phyloP scores from a whole-genome alignment of 352 stramenopile genomes.

The Phytophthora pseudosyringae region DNA sequence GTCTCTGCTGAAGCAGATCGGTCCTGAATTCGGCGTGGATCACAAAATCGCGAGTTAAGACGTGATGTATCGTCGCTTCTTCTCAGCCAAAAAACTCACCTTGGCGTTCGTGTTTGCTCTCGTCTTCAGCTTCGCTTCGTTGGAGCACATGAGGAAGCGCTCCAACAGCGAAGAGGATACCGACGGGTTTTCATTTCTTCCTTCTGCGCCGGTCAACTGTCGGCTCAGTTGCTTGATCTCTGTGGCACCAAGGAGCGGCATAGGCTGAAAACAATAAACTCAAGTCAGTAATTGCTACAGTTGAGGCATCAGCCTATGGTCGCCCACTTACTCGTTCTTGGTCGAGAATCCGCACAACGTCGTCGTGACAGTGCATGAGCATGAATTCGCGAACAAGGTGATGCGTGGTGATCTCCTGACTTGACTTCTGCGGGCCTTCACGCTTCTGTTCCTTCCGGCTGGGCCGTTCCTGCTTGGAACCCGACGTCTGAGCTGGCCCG shows the following conservation, averaged over 20 bases:
- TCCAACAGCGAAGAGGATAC: constrained; percentile 34
- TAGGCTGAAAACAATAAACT: constrained; percentile 13
- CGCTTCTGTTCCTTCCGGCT: constrained; percentile 6
- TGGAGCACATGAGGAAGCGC: constrained; percentile 43
- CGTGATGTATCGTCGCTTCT: neutral
- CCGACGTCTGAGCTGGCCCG: neutral
- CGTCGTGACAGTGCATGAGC: constrained; percentile 42
- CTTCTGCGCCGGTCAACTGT: constrained; percentile 10
- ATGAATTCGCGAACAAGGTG: constrained; percentile 75
- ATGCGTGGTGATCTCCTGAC: constrained; percentile 43
- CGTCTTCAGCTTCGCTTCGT: constrained; percentile 25
- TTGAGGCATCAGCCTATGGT: neutral
- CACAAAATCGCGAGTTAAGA: neutral
- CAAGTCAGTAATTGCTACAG: constrained; percentile 5
- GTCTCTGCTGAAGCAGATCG: constrained; percentile 11
- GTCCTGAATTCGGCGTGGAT: constrained; percentile 15
- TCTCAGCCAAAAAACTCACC: constrained; percentile 1
- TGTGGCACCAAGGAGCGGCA: constrained; percentile 22
- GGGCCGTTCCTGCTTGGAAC: constrained; percentile 1
- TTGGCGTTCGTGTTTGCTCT: constrained; percentile 21
- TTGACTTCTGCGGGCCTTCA: neutral
- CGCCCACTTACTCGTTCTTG: constrained; percentile 41
- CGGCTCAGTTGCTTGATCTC: constrained; percentile 27
- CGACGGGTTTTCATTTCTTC: constrained; percentile 7
- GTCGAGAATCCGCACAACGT: constrained; percentile 52